A percentile compares a stretch with the other conserved stretches of the same genome.
These are phyloP conservation scores for Barnettozyma sucrosica DNA, from an alignment of 805 yeast species.

Conservation along the genomic window DNA sequence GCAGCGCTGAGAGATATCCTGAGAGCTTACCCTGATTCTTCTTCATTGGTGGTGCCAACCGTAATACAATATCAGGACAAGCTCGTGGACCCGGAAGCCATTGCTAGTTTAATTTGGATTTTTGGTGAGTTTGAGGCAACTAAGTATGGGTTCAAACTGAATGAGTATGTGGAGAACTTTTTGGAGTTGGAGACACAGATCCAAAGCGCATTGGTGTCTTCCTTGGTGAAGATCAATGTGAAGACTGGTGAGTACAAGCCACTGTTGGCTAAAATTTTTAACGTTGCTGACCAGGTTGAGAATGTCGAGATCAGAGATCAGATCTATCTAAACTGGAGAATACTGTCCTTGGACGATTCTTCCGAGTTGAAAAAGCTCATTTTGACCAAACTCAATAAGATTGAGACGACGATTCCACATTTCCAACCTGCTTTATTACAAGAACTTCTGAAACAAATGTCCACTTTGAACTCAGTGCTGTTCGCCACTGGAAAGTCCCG, in stretches of 20 bases:
- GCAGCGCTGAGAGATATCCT: conserved; percentile 58
- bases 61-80: conserved; percentile 43
- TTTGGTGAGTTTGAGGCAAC: conserved; percentile 67
- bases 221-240: conserved; percentile 53
- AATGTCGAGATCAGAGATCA: conserved; percentile 77
- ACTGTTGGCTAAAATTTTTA: conserved; percentile 53
- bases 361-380: conserved; percentile 42
- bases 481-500: conserved; percentile 65
- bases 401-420: conserved; percentile 64
- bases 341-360: conserved; percentile 44
- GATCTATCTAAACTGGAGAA: conserved; percentile 77
- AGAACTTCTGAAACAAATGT: conserved; percentile 66
- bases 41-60: conserved; percentile 49
- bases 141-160: conserved; percentile 41
- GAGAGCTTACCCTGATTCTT: conserved; percentile 54
- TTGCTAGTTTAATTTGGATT: conserved; percentile 57
- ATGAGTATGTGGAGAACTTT: conserved; percentile 44
- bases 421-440: conserved; percentile 66
- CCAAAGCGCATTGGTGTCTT: conserved; percentile 53
- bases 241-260: conserved; percentile 35
- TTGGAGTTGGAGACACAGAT: conserved; percentile 53
- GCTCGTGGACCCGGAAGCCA: conserved; percentile 43
- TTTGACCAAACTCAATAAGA: conserved; percentile 59
- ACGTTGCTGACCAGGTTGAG: conserved; percentile 60
- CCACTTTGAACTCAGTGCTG: conserved; percentile 83